phyloP scores from a whole-genome alignment of 2,329 filamentous ascomycete species.

The Sporothrix humicola region DNA sequence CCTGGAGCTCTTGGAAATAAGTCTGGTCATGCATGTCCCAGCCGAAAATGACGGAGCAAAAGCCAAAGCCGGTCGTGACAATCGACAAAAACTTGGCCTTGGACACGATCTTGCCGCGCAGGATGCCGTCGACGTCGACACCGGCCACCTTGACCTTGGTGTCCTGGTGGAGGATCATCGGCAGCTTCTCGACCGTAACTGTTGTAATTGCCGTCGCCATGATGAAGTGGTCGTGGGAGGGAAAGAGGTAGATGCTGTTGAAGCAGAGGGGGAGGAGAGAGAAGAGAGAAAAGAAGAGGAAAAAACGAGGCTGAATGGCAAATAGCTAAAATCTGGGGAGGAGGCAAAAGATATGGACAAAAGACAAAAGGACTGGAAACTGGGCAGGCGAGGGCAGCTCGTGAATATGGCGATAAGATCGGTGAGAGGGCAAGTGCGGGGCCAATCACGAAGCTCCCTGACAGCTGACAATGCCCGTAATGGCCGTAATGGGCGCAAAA shows the following conservation, averaged over 20 bases:
- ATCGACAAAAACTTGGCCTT: constrained; percentile 92
- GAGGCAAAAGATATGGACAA: background rate
- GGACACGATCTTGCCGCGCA: constrained; percentile 88
- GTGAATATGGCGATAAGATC: constrained; percentile 27
- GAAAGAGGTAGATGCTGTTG: background rate
- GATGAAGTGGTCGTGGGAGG: background rate
- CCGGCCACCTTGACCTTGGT: constrained; percentile 85
- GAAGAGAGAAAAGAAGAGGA: background rate
- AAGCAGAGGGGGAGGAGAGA: background rate
- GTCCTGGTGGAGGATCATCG: constrained; percentile 71
- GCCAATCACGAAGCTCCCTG: constrained; percentile 28
- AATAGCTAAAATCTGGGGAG: background rate
- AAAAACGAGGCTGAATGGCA: background rate
- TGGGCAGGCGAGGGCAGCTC: background rate
- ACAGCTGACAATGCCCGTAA: constrained; percentile 12
- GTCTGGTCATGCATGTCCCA: constrained; percentile 98
- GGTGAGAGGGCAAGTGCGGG: constrained; percentile 21
- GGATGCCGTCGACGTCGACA: constrained; percentile 82
- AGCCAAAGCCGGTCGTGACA: constrained; percentile 81
- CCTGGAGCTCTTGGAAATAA: constrained; percentile 81
- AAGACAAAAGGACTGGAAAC: background rate
- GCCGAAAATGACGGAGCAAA: constrained; percentile 92
- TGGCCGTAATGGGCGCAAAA: background rate
- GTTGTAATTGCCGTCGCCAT: background rate
- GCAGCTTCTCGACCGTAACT: constrained; percentile 68